Conservation (phyloP, 805 yeast genomes). For the Alloascoidea hylecoeti region DNA sequence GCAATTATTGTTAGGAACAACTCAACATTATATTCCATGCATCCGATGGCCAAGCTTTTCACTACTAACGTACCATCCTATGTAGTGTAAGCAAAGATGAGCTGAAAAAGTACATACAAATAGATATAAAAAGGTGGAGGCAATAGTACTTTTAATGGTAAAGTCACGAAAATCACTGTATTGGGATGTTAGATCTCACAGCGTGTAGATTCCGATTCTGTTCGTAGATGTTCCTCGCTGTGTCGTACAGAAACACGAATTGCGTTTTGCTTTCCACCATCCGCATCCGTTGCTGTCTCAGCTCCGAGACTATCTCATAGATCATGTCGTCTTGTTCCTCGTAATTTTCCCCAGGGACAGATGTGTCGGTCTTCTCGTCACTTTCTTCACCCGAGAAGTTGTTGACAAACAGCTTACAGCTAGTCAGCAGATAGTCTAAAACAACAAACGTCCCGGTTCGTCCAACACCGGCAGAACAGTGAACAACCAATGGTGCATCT, state of each 20-base stretch:
- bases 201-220: too few species aligned
- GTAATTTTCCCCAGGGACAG: constrained; percentile 1
- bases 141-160: too few species aligned
- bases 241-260: constrained; percentile 20
- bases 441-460: constrained; percentile 85
- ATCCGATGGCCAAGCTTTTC: too few species aligned
- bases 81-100: too few species aligned
- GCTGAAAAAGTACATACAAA: too few species aligned
- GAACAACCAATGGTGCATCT: constrained; percentile 55
- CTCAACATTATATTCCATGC: too few species aligned
- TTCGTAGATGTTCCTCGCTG: constrained; percentile 11
- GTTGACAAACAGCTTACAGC: neutral
- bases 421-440: constrained; percentile 33
- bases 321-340: constrained; percentile 11
- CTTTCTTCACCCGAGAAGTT: constrained; percentile 8
- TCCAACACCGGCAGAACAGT: constrained; percentile 97
- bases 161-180: too few species aligned
- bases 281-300: constrained; percentile 23
- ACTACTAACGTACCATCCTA: too few species aligned
- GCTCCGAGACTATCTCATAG: constrained; percentile 14
- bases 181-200: too few species aligned
- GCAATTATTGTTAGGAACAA: too few species aligned
- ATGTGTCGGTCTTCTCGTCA: constrained; percentile 19
- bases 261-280: constrained; percentile 27
- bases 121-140: too few species aligned